Conservation (phyloP, 192 early-diverging fungal genomes). For the Backusella australiensis region DNA sequence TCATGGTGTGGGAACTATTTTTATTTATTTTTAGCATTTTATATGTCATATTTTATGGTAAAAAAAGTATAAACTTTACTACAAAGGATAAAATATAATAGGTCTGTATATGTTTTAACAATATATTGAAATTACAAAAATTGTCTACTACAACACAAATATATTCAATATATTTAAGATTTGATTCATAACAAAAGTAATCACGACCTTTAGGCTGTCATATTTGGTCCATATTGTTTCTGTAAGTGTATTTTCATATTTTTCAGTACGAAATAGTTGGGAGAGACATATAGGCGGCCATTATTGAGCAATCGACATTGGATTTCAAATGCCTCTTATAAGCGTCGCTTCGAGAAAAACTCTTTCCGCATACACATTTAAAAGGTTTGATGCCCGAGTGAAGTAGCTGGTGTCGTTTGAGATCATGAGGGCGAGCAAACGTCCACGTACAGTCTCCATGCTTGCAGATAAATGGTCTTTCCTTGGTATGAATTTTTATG, state of each 20-base stretch:
- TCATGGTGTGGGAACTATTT: not conserved
- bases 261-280: not conserved
- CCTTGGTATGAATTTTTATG: constrained; percentile 68
- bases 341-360: constrained; percentile 72
- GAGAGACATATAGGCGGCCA: not conserved
- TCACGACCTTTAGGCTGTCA: not conserved
- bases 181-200: no score
- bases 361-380: constrained; percentile 72
- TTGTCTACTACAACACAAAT: no score
- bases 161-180: no score
- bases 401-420: constrained; percentile 71
- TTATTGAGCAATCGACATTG: not conserved
- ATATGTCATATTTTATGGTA: no score
- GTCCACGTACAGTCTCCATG: constrained; percentile 42
- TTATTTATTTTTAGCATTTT: not conserved
- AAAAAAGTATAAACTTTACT: no score
- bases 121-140: no score
- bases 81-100: no score
- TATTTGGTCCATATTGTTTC: not conserved
- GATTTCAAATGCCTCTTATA: constrained; percentile 54
- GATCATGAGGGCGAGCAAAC: constrained; percentile 75
- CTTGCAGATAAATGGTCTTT: constrained; percentile 67
- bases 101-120: no score
- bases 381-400: constrained; percentile 75
- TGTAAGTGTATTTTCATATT: not conserved